Percentiles rank a stretch among this genome's conserved stretches.
These are phyloP conservation scores for Talaromyces thailandensis DNA, from an alignment of 495 filamentous ascomycete species.

Conservation along the genomic window DNA sequence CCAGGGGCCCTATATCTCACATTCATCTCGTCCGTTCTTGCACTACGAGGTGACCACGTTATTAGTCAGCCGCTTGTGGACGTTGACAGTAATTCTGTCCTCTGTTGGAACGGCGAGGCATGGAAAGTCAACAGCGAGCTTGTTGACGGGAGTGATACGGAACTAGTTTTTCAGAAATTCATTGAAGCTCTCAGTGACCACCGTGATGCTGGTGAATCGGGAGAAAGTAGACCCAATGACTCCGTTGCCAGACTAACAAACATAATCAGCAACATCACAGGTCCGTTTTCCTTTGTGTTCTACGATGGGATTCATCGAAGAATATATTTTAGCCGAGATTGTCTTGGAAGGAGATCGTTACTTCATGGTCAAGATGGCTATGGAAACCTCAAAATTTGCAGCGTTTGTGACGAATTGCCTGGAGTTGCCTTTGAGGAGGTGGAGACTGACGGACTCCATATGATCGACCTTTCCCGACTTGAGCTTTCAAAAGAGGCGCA, in stretches of 20 bases:
- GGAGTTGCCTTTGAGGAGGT: conserved; percentile 63
- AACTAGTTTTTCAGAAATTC: conserved; percentile 58
- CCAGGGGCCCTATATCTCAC: conserved; percentile 33
- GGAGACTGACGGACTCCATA: conserved; percentile 68
- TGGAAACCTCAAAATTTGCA: conserved; percentile 58
- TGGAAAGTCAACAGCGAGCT: conserved; percentile 59
- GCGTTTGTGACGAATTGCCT: conserved; percentile 53
- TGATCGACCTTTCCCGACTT: conserved; percentile 42
- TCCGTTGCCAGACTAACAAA: conserved; percentile 32
- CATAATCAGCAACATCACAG: conserved; percentile 56
- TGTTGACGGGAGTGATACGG: conserved; percentile 67
- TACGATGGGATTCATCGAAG: conserved; percentile 52
- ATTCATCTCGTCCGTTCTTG: conserved; percentile 77
- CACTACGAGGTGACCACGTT: conserved; percentile 66
- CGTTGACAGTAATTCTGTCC: conserved; percentile 48
- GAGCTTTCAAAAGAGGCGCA: conserved; percentile 1
- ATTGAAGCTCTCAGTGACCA: conserved; percentile 28
- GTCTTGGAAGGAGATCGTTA: conserved; percentile 77
- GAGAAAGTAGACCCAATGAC: conserved; percentile 8
- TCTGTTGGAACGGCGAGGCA: conserved; percentile 99
- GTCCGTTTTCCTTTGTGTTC: conserved; percentile 89
- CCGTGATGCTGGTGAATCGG: conserved; percentile 10
- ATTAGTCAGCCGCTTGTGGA: conserved; percentile 67
- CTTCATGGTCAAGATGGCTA: conserved; percentile 40
- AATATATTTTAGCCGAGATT: conserved; percentile 77